phyloP scores from a whole-genome alignment of 305 asterid genomes.

The Plantago lanceolata region DNA sequence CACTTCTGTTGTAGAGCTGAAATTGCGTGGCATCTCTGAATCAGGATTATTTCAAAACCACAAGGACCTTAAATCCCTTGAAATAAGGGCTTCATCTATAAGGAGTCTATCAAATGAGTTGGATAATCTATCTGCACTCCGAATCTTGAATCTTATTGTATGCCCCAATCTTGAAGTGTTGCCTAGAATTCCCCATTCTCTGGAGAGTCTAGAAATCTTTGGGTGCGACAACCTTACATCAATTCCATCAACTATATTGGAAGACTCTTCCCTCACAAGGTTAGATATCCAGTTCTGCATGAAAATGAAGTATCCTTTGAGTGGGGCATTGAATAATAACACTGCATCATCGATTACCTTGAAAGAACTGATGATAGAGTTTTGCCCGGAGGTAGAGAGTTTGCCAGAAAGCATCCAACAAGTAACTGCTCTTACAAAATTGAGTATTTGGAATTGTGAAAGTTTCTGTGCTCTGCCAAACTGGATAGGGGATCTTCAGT shows the following conservation, averaged over 20 bases:
- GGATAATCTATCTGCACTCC: constrained; percentile 21
- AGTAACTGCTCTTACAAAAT: background rate
- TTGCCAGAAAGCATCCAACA: constrained; percentile 19
- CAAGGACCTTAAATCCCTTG: background rate
- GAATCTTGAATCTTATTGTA: background rate
- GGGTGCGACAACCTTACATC: background rate
- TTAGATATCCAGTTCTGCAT: background rate
- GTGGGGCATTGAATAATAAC: constrained; percentile 14
- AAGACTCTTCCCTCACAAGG: constrained; percentile 1
- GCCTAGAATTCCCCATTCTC: too few relatives aligned
- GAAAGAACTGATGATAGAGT: too few relatives aligned
- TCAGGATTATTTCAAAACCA: constrained; percentile 24
- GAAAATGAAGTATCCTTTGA: constrained; percentile 18
- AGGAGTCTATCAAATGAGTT: constrained; percentile 19
- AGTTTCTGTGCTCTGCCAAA: constrained; percentile 20
- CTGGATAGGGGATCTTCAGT: constrained; percentile 22
- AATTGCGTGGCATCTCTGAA: background rate
- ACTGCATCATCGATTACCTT: background rate
- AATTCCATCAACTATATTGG: constrained; percentile 18
- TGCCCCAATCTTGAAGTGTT: constrained; percentile 11
- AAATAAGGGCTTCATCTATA: background rate
- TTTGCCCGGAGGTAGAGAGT: constrained; percentile 4
- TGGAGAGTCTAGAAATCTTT: too few relatives aligned
- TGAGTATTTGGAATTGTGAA: background rate
- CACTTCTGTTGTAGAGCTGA: constrained; percentile 25